Evolutionary conservation across 441 rosid species (phyloP), one percentile per base, ranked within the genome.

Genomic region (Euphorbia schlechtendalii): DNA sequence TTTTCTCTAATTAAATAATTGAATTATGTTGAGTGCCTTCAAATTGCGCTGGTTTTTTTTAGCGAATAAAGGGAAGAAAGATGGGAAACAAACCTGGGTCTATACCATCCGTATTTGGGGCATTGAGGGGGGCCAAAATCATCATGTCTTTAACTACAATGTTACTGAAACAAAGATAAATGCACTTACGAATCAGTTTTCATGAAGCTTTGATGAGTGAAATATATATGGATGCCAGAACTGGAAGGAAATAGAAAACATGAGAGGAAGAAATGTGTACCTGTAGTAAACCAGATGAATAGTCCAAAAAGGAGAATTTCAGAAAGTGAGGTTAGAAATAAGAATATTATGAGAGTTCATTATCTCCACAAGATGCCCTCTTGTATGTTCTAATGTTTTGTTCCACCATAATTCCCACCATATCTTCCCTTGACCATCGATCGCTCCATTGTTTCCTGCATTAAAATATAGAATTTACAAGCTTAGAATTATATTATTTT

Each of bases 381-480:
- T 86, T 20, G 97, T 89, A 75, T 84, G 82, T 66, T 81, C 71
- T 77, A 90, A 62, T 36, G 96, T 88, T 78, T 85, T 82, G 74
- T 90, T 93, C 97, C 99, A 87, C 96, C 96, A 93, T 72, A 86
- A 76, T 15, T 88, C 93, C 99, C 99, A 93, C 99, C 96, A 90
- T 87, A 89, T 90, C 69, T 69, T 85, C 66, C 99, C 99, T 69
- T 89, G 96, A 62, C 99, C 97, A 71, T 93, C 96, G 24, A 93
- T 82, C 24, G 96, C 86, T 25, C 96, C 97, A 64, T 93, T 93
- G 56, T 84, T 69, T 69, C 99, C 96, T 90, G 82, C n/a, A n/a
- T n/a, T n/a, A n/a, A n/a, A n/a, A n/a, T n/a, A n/a, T n/a, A n/a
- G n/a, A n/a, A n/a, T n/a, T n/a, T n/a, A n/a, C n/a, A n/a, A n/a